Conservation (phyloP, 495 filamentous ascomycete genomes). For the Penicillium alfredii region DNA sequence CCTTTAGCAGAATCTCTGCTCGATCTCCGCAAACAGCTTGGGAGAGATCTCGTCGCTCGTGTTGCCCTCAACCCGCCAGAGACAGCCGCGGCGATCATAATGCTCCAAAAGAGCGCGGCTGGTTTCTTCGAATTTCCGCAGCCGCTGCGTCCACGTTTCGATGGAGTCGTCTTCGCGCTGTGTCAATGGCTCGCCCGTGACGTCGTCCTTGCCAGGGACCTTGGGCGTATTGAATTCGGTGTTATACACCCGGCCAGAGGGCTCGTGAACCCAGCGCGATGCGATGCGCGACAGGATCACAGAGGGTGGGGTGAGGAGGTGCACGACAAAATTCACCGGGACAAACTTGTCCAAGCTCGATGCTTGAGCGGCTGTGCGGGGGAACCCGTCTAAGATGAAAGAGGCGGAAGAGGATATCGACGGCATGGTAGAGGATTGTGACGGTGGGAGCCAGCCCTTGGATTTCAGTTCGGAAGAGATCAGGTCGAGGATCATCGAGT, state of each 20-base stretch:
- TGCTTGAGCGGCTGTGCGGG: conserved; percentile 79
- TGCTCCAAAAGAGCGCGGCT: conserved; percentile 80
- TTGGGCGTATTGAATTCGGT: conserved; percentile 83
- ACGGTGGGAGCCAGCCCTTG: conserved; percentile 67
- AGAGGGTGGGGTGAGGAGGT: conserved; percentile 45
- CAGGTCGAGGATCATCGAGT: conserved; percentile 84
- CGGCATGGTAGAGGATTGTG: conserved; percentile 29
- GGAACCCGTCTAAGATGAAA: conserved; percentile 95
- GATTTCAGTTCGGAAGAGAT: conserved; percentile 80
- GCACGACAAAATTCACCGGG: conserved; percentile 85
- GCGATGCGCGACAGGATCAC: conserved; percentile 86
- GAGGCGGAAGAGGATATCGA: conserved; percentile 71
- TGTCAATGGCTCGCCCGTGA: conserved; percentile 83
- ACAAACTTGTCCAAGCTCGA: conserved; percentile 67
- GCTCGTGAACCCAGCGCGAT: conserved; percentile 88
- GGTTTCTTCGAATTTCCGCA: conserved; percentile 79
- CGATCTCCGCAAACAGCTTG: conserved; percentile 73
- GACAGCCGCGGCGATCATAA: conserved; percentile 77
- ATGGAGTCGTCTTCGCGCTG: conserved; percentile 80
- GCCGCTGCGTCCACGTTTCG: conserved; percentile 73
- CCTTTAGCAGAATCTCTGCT: conserved; percentile 59
- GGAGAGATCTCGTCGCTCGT: conserved; percentile 93
- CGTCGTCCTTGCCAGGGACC: conserved; percentile 74
- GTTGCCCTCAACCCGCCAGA: conserved; percentile 82
- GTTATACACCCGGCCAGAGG: conserved; percentile 90